Base-by-base conservation (phyloP, 2,329 filamentous ascomycete species). In the Phialophora tarda region DNA sequence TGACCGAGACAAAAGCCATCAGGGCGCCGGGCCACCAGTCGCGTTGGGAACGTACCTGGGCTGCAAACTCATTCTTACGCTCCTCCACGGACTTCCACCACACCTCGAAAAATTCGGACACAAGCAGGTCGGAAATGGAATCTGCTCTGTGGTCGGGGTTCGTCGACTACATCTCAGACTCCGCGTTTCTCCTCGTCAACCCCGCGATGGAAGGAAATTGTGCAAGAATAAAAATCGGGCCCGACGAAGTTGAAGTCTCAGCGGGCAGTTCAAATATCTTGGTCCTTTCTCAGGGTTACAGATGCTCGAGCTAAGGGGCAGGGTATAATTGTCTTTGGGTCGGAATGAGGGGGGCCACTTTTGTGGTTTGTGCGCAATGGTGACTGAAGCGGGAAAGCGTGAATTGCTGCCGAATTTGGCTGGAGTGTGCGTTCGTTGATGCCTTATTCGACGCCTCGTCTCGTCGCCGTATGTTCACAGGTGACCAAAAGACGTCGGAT, bases 41-140 rank as follows among this genome's bases (percentile, higher is more conserved):
- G 41, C 32, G 53, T 61, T 32, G n/a, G 11, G 26, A 48, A 63
- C 64, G 62, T 65, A 72, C 71, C 71, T 71, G 32, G 69, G 64
- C 62, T 72, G 71, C 50, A 70, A 65, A 64, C 69, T 71, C 71
- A 72, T 72, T 14, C 62, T 70, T 63, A 44, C 53, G 38, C 47
- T 30, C 47, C 28, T 32, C 47, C 47, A 21, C 59, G 26, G 48
- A 14, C 30, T 41, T 17, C 59, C 59, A 41, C 59, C 44, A 17
- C 44, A 53, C 48, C 48, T 53, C 26, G 11, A 30, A 6, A 11
- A 30, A 55, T 14, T 50, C 41, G 28, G 26, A 60, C 47, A 51
- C 58, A 38, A 24, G 41, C 58, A 32, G 48, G 59, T 61, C 59
- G 47, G 51, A 30, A 17, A 34, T 61, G 28, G 32, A 38, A 61